Evolutionary conservation across 2,329 filamentous ascomycete genomes (phyloP), one percentile per base, ranked within the genome.

Genomic region (Leptosphaerulina australis): DNA sequence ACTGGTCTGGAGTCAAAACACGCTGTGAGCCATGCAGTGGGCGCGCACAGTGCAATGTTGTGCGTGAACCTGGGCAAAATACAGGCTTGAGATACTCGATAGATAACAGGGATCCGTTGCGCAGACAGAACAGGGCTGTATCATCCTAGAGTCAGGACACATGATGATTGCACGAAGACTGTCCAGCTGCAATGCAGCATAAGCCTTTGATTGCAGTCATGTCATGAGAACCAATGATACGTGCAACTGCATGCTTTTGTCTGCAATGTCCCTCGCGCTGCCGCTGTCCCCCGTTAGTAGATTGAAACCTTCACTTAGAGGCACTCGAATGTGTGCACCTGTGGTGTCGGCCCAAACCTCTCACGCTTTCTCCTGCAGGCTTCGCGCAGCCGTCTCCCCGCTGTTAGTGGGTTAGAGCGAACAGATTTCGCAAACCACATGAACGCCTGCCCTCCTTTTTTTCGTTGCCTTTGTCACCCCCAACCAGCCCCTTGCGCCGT

Each of bases 51-150:
- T 41, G 20, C 20, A 12, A 2, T 36, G 18, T 25, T 25, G 31
- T 14, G 38, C 39, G 46, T 39, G 46, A 50, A 50, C 28, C 40
- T 50, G 47, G 47, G 39, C 47, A 50, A 20, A 29, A 36, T 36
- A 39, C 40, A 26, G 36, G 30, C 21, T 17, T 24, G 37, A 43
- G 20, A 28, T 33, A n/a, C 24, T 30, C 26, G 7, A 17, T 22
- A 31, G 21, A 30, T 21, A 11, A 18, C 47, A 50, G 40, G 47
- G 28, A 26, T 31, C 24, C 36, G 30, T 26, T 35, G 37, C 24
- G n/a, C 24, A 30, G 30, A 24, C 37, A 35, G 44, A 34, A 24
- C 39, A 50, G 46, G 46, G 38, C 45, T 37, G 18, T 17, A 14
- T 11, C 12, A 28, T 17, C 15, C 31, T 18, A 18, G 17, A 28